A percentile compares a stretch with the other conserved stretches of the same genome.
phyloP scores from a whole-genome alignment of 176 grass and related monocot genomes.

The Cocos nucifera region DNA sequence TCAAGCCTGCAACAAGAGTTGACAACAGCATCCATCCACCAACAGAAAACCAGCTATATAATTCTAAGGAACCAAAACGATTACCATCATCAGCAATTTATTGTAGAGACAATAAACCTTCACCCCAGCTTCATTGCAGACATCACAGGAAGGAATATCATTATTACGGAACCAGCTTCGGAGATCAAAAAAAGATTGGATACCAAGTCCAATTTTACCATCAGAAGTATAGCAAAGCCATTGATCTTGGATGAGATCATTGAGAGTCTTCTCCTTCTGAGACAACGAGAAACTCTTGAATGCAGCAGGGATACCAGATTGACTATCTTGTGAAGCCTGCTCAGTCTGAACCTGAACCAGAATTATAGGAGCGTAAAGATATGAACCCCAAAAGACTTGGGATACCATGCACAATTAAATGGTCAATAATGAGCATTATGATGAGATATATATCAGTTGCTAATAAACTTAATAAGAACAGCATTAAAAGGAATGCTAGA shows the following conservation, averaged over 20 bases:
- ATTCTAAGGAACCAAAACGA: not conserved
- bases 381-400: too few relatives aligned
- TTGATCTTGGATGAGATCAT: constrained; percentile 57
- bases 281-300: constrained; percentile 64
- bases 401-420: too few relatives aligned
- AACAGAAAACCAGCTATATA: too few relatives aligned
- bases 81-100: not conserved
- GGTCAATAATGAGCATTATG: too few relatives aligned
- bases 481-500: too few relatives aligned
- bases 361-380: not conserved
- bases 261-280: constrained; percentile 78
- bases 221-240: constrained; percentile 51
- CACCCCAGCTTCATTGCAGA: constrained; percentile 90
- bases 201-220: constrained; percentile 68
- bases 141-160: constrained; percentile 66
- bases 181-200: constrained; percentile 82
- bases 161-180: constrained; percentile 68
- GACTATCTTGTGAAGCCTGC: constrained; percentile 37
- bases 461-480: too few relatives aligned
- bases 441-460: too few relatives aligned
- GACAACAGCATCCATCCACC: too few relatives aligned
- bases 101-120: constrained; percentile 35
- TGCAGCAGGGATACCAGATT: constrained; percentile 40
- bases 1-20: too few relatives aligned
- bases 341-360: constrained; percentile 35